Percentiles rank a stretch among this genome's conserved stretches.
phyloP scores from a whole-genome alignment of 306 rosid genomes.

The Mucuna pruriens region DNA sequence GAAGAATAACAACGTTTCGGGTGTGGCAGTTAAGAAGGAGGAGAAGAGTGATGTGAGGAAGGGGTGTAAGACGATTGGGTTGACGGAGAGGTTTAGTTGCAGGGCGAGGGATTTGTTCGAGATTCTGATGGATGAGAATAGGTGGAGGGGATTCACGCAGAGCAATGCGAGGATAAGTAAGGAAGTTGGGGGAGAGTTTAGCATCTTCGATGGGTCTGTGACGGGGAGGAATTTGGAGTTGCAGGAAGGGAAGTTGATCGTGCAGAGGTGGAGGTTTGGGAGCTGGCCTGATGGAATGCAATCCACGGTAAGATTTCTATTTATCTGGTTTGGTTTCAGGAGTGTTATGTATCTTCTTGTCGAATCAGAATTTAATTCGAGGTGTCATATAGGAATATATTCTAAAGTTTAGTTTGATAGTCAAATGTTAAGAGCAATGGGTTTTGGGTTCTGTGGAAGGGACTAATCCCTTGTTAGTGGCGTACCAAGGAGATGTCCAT shows the following conservation, averaged over 20 bases:
- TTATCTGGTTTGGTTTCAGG: not conserved
- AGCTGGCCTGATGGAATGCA: slow-evolving; percentile 81
- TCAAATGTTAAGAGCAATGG: no score
- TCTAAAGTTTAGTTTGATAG: no score
- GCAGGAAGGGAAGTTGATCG: slow-evolving; percentile 76
- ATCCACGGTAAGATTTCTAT: slow-evolving; percentile 71
- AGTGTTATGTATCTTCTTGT: not conserved
- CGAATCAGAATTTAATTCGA: not conserved
- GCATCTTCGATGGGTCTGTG: slow-evolving; percentile 85
- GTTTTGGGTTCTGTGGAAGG: no score
- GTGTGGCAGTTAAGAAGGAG: no score
- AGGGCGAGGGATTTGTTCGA: slow-evolving; percentile 76
- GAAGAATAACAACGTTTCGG: slow-evolving; percentile 5
- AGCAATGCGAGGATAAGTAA: slow-evolving; percentile 87
- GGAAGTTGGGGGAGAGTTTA: slow-evolving; percentile 79
- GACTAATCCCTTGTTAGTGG: no score
- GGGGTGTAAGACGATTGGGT: slow-evolving; percentile 58
- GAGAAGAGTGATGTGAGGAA: slow-evolving; percentile 46
- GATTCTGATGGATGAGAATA: slow-evolving; percentile 93
- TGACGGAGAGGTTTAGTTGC: slow-evolving; percentile 93
- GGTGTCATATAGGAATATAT: not conserved
- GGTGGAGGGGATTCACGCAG: slow-evolving; percentile 92
- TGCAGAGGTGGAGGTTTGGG: slow-evolving; percentile 94
- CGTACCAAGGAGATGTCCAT: no score
- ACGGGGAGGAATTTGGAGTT: slow-evolving; percentile 76